A percentile compares a stretch with the other conserved stretches of the same genome.
phyloP scores from a whole-genome alignment of 768 basidiomycete species.

The Pulveroboletus ravenelii region DNA sequence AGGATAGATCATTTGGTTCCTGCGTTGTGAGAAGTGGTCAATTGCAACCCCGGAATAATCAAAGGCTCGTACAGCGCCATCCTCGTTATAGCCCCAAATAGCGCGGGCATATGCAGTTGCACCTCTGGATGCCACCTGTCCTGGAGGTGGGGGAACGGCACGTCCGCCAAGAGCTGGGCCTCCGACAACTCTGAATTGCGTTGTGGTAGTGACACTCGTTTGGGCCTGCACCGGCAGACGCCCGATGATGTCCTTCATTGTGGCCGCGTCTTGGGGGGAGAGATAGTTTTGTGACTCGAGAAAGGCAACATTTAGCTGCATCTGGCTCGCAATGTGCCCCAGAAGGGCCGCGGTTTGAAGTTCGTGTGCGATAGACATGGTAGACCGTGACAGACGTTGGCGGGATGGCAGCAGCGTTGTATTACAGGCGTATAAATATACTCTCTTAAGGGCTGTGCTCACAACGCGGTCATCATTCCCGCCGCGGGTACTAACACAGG shows the following conservation, averaged over 20 bases:
- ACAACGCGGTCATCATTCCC: too few species aligned
- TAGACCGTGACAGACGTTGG: not conserved
- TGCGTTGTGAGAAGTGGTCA: constrained; percentile 28
- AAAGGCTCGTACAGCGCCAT: constrained; percentile 40
- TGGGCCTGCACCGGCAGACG: constrained; percentile 36
- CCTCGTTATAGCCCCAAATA: constrained; percentile 64
- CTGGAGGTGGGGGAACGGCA: constrained; percentile 16
- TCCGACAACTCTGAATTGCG: constrained; percentile 8
- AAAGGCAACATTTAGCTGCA: constrained; percentile 55
- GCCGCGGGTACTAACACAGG: too few species aligned
- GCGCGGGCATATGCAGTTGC: constrained; percentile 43
- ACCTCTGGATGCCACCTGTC: constrained; percentile 4
- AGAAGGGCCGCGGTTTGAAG: constrained; percentile 43
- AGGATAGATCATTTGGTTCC: constrained; percentile 79
- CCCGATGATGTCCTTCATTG: constrained; percentile 40
- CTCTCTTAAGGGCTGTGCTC: constrained; percentile 9
- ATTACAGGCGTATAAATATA: constrained; percentile 9
- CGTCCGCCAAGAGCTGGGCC: constrained; percentile 5
- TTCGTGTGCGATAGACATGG: constrained; percentile 25
- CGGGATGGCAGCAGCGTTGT: too few species aligned
- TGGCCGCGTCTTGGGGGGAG: constrained; percentile 41
- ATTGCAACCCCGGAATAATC: not conserved
- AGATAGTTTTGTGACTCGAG: constrained; percentile 53
- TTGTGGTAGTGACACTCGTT: constrained; percentile 7
- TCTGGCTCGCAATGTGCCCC: constrained; percentile 53